Conservation (phyloP, 1,139 yeast species). For the Magnusiomyces suaveolens region DNA sequence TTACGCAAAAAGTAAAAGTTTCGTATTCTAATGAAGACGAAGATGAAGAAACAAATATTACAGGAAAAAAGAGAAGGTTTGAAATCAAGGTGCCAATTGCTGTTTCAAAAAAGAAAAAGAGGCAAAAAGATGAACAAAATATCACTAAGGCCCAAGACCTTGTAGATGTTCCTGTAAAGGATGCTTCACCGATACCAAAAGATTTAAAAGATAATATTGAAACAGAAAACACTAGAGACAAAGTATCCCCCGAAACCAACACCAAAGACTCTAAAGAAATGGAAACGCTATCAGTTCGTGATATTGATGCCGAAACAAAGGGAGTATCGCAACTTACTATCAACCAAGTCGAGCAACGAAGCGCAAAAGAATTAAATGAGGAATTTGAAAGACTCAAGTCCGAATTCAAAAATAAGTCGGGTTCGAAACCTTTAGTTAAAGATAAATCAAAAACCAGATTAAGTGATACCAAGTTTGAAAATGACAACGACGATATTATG, state of each 20-base stretch:
- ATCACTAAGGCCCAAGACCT: too few relatives aligned
- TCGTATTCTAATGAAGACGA: conserved; percentile 20
- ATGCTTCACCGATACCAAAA: too few relatives aligned
- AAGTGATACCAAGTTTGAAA: neutral
- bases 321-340: neutral
- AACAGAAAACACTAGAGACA: neutral
- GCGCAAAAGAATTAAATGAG: neutral
- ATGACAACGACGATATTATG: neutral
- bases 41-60: conserved; percentile 4
- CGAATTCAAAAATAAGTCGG: neutral
- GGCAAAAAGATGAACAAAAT: neutral
- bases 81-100: conserved; percentile 7
- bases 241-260: neutral
- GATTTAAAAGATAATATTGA: neutral
- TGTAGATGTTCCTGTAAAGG: neutral
- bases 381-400: conserved; percentile 1
- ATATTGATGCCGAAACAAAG: neutral
- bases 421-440: too few relatives aligned
- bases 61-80: conserved; percentile 3
- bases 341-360: neutral
- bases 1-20: conserved; percentile 24
- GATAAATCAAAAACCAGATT: too few relatives aligned
- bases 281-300: neutral
- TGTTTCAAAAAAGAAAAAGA: neutral
- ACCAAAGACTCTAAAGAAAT: neutral